Conservation (phyloP, 2,329 filamentous ascomycete genomes). For the Alternaria postmessia region DNA sequence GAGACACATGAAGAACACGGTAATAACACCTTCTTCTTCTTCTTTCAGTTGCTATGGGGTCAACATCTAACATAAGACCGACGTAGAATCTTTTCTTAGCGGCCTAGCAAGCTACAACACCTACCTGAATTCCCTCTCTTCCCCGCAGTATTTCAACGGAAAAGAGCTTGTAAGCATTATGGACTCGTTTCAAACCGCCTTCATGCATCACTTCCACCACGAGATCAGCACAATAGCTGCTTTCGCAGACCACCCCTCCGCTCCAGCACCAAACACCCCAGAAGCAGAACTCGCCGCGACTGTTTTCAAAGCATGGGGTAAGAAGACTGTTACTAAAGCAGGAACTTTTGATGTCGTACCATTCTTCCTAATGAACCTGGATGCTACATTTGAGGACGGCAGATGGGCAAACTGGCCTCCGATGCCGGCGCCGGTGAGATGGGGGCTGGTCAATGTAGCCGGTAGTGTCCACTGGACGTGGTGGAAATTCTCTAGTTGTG, state of each 20-base stretch:
- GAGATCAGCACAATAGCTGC: slow-evolving; percentile 46
- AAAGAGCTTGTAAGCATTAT: slow-evolving; percentile 37
- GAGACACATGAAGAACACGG: slow-evolving; percentile 47
- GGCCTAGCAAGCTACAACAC: slow-evolving; percentile 35
- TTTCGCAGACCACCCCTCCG: slow-evolving; percentile 58
- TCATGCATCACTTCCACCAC: slow-evolving; percentile 44
- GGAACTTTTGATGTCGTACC: slow-evolving; percentile 68
- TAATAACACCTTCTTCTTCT: slow-evolving; percentile 8
- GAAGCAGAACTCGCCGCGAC: slow-evolving; percentile 55
- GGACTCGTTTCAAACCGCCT: slow-evolving; percentile 36
- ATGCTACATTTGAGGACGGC: slow-evolving; percentile 66
- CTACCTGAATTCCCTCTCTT: slow-evolving; percentile 32
- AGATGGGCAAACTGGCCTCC: slow-evolving; percentile 70
- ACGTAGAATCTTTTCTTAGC: slow-evolving; percentile 38
- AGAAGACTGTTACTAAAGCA: slow-evolving; percentile 69
- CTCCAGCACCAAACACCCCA: slow-evolving; percentile 58
- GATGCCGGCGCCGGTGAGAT: slow-evolving; percentile 67
- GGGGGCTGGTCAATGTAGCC: slow-evolving; percentile 67
- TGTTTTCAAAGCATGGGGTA: slow-evolving; percentile 69
- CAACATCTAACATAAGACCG: background rate
- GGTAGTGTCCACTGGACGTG: slow-evolving; percentile 64
- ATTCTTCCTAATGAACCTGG: slow-evolving; percentile 71
- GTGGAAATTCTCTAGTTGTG: slow-evolving; percentile 73
- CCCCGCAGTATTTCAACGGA: slow-evolving; percentile 32
- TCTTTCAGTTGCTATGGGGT: background rate